Percentiles rank a stretch among this genome's conserved stretches.
Conservation (phyloP, 352 stramenopile genomes). For the Phytophthora citricola region DNA sequence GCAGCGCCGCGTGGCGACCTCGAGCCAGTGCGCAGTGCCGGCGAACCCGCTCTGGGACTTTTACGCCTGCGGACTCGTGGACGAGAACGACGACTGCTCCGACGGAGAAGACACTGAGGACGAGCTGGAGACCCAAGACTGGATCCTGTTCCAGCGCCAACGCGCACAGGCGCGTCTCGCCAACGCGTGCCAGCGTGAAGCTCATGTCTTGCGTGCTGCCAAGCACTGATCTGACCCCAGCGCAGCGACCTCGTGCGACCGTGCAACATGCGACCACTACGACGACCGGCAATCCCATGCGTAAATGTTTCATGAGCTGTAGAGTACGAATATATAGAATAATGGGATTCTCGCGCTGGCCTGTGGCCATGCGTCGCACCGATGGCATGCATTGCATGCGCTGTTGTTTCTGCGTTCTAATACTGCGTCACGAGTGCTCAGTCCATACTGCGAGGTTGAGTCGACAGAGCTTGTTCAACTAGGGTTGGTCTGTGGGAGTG, state of each 20-base stretch:
- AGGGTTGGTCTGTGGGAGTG: no score
- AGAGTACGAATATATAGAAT: conserved; percentile 42
- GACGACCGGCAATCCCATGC: conserved; percentile 12
- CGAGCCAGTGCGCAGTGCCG: conserved; percentile 13
- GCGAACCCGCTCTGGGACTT: conserved; percentile 59
- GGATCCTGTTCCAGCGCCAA: conserved; percentile 66
- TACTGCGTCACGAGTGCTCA: background rate
- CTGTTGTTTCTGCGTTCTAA: conserved; percentile 2
- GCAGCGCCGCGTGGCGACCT: conserved; percentile 21
- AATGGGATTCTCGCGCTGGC: conserved; percentile 28
- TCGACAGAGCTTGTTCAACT: background rate
- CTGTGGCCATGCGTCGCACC: conserved; percentile 12
- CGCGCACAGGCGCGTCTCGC: conserved; percentile 53
- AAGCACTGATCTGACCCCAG: conserved; percentile 26
- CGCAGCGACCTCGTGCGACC: background rate
- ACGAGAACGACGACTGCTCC: conserved; percentile 49
- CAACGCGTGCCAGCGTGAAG: conserved; percentile 49
- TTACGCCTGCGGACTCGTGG: conserved; percentile 63
- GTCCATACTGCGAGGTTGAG: background rate
- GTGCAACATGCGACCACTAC: conserved; percentile 5
- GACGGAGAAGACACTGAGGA: conserved; percentile 67
- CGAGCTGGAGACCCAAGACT: conserved; percentile 60
- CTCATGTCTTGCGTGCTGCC: conserved; percentile 21
- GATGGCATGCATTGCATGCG: conserved; percentile 7
- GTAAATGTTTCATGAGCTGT: conserved; percentile 35